Conservation (phyloP, 352 stramenopile species). For the Phytophthora sansomeana region DNA sequence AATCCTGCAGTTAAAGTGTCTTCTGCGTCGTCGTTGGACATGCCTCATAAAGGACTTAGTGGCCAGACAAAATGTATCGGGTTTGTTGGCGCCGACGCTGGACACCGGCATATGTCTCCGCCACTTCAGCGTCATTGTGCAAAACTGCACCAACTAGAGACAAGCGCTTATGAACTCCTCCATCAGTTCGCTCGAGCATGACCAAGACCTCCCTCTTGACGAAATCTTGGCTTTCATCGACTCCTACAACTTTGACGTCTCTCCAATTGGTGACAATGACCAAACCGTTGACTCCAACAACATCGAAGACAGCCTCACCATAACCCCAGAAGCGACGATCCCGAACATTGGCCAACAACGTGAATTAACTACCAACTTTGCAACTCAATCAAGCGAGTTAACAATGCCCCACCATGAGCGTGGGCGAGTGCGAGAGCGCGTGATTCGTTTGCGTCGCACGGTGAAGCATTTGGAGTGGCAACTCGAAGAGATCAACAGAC, state of each 20-base stretch:
- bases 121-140: background rate
- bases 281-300: background rate
- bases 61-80: background rate
- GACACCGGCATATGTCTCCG: background rate
- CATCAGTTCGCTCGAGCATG: constrained; percentile 5
- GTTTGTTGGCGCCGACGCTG: no score
- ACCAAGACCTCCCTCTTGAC: constrained; percentile 10
- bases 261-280: background rate
- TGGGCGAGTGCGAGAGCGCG: constrained; percentile 36
- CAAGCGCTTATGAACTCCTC: constrained; percentile 12
- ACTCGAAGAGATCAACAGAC: constrained; percentile 10
- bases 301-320: constrained; percentile 11
- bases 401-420: constrained; percentile 3
- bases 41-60: background rate
- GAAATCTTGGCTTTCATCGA: constrained; percentile 29
- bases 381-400: background rate
- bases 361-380: no score
- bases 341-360: no score
- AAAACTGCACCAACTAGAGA: background rate
- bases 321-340: background rate
- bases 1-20: background rate
- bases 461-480: constrained; percentile 31
- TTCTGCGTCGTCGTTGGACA: constrained; percentile 14
- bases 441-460: constrained; percentile 30
- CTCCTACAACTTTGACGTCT: constrained; percentile 15